phyloP scores from a whole-genome alignment of 164 flowering plant species.

The Kalanchoe fedtschenkoi region DNA sequence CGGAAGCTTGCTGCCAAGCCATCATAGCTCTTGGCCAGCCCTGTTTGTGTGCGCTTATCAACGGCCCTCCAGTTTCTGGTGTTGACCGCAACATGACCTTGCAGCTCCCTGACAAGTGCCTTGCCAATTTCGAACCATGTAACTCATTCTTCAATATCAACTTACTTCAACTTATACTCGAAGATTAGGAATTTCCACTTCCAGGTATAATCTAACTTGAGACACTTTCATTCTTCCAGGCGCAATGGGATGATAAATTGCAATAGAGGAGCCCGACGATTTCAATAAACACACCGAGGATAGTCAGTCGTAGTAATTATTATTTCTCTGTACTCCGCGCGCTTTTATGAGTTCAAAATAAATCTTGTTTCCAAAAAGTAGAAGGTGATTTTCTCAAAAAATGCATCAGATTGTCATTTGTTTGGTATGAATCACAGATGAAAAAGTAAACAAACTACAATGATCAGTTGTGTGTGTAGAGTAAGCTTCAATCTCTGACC shows the following conservation, averaged over 20 bases:
- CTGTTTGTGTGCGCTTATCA: conserved; percentile 63
- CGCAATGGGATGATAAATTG: neutral
- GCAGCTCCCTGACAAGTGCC: conserved; percentile 72
- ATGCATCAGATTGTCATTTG: neutral
- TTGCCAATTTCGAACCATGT: conserved; percentile 66
- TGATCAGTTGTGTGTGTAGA: too few relatives aligned
- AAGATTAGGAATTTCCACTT: too few relatives aligned
- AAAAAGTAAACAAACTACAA: neutral
- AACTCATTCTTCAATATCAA: conserved; percentile 1
- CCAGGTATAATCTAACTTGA: neutral
- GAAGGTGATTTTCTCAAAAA: neutral
- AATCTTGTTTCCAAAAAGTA: neutral
- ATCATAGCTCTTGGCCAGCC: conserved; percentile 64
- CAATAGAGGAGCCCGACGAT: neutral
- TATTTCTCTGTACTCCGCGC: too few relatives aligned
- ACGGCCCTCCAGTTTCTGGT: conserved; percentile 80
- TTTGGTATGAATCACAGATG: too few relatives aligned
- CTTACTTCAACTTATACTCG: neutral
- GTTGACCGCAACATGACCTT: conserved; percentile 71
- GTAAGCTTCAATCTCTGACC: too few relatives aligned
- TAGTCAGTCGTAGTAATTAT: neutral
- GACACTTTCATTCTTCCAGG: neutral
- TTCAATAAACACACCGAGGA: neutral
- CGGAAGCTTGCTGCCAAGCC: conserved; percentile 67
- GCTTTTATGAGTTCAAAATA: neutral